Evolutionary conservation across 768 basidiomycete genomes (phyloP).

Genomic region (Lactarius trivialis): DNA sequence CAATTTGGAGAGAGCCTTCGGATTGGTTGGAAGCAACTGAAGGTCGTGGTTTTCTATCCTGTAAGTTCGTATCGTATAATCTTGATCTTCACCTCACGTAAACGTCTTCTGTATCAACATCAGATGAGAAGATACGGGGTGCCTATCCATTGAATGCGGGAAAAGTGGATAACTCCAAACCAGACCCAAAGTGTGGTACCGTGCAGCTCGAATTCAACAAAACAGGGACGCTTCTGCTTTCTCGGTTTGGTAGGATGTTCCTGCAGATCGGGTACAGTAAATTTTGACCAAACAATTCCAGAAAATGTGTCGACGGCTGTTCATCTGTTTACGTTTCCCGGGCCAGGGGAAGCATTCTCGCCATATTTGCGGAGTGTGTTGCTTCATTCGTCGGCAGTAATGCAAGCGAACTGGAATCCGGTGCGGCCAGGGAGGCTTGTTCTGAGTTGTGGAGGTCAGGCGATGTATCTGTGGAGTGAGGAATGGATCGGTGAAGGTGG

Average conservation of each 20-base stretch:
- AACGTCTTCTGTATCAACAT: background rate
- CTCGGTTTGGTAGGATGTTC: slow-evolving; percentile 54
- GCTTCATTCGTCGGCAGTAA: slow-evolving; percentile 55
- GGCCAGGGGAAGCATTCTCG: slow-evolving; percentile 46
- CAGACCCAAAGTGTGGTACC: slow-evolving; percentile 60
- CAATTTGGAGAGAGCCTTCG: slow-evolving; percentile 77
- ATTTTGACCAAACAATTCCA: slow-evolving; percentile 28
- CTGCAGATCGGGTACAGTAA: slow-evolving; percentile 3
- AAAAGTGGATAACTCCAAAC: slow-evolving; percentile 52
- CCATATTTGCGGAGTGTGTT: slow-evolving; percentile 64
- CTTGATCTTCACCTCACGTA: background rate
- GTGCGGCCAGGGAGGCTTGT: slow-evolving; percentile 66
- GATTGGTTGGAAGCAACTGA: slow-evolving; percentile 81
- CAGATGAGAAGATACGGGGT: slow-evolving; percentile 62
- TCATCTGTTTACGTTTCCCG: slow-evolving; percentile 69
- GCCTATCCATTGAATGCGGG: slow-evolving; percentile 45
- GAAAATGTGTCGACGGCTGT: slow-evolving; percentile 58
- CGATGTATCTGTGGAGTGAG: slow-evolving; percentile 76
- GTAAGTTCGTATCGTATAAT: slow-evolving; percentile 36
- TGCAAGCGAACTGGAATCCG: slow-evolving; percentile 77
- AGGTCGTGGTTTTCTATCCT: slow-evolving; percentile 83
- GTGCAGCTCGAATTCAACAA: slow-evolving; percentile 78
- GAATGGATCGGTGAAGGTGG: slow-evolving; percentile 59
- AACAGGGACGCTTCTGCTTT: slow-evolving; percentile 64
- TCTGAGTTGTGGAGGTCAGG: slow-evolving; percentile 58